Evolutionary conservation across 148 eudicot genomes (phyloP).

Genomic region (Linanthus parryae): DNA sequence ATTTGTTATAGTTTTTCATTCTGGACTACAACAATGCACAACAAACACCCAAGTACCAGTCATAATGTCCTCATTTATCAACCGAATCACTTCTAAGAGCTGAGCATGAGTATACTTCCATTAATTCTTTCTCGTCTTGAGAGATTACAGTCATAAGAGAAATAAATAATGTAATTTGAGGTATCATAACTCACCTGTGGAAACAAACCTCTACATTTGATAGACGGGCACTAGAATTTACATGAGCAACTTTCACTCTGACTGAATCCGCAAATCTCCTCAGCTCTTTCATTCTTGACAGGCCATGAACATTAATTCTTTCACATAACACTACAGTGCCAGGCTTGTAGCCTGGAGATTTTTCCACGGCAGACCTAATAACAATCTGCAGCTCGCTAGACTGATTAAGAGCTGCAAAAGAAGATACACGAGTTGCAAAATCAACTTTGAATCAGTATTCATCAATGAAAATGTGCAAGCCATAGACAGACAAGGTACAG

Average conservation of each 20-base stretch:
- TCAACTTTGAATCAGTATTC: too few relatives aligned
- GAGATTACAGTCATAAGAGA: not conserved
- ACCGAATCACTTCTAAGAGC: conserved; percentile 2
- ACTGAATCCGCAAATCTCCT: conserved; percentile 53
- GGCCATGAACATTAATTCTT: conserved; percentile 61
- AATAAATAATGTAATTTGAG: not conserved
- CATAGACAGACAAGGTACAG: too few relatives aligned
- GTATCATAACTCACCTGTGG: conserved; percentile 68
- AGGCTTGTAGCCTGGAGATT: conserved; percentile 65
- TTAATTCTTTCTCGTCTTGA: not conserved
- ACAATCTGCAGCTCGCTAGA: conserved; percentile 30
- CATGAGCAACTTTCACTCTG: conserved; percentile 50
- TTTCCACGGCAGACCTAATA: conserved; percentile 39
- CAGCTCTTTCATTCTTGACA: conserved; percentile 57
- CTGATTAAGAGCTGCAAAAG: conserved; percentile 48
- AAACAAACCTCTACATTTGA: conserved; percentile 72
- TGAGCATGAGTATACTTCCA: not conserved
- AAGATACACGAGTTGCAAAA: too few relatives aligned
- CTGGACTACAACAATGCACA: too few relatives aligned
- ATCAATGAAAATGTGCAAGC: too few relatives aligned
- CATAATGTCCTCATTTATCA: too few relatives aligned
- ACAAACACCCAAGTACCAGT: too few relatives aligned
- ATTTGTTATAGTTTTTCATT: too few relatives aligned
- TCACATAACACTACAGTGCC: conserved; percentile 43
- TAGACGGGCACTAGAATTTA: conserved; percentile 33